Percentiles rank a stretch among this genome's conserved stretches.
phyloP scores from a whole-genome alignment of 495 filamentous ascomycete genomes.

The Rhypophila decipiens region DNA sequence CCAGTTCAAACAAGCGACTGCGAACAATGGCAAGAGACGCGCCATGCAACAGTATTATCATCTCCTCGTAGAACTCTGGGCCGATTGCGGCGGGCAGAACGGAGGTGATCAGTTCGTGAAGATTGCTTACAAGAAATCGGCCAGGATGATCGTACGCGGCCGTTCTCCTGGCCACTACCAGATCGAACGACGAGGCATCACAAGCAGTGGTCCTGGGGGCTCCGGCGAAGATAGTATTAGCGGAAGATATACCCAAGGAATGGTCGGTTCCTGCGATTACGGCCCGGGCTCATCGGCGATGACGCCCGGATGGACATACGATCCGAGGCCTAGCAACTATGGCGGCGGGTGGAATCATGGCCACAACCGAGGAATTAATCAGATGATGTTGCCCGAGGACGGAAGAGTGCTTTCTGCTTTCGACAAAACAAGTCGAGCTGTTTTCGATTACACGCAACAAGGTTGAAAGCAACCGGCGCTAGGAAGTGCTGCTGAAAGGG shows the following conservation, averaged over 20 bases:
- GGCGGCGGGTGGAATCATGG: conserved; percentile 32
- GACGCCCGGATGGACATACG: conserved; percentile 29
- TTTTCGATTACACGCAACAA: conserved; percentile 32
- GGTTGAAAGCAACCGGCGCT: conserved; percentile 22
- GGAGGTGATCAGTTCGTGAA: conserved; percentile 56
- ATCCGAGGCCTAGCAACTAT: conserved; percentile 31
- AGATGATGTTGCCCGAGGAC: conserved; percentile 39
- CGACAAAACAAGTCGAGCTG: conserved; percentile 40
- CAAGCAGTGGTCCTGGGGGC: conserved; percentile 64
- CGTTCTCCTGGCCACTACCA: conserved; percentile 92
- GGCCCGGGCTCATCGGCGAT: conserved; percentile 27
- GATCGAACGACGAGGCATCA: conserved; percentile 69
- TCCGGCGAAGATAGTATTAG: conserved; percentile 44
- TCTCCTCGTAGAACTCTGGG: conserved; percentile 82
- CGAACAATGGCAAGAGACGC: conserved; percentile 89
- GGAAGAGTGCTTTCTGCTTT: conserved; percentile 36
- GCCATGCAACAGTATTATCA: conserved; percentile 94
- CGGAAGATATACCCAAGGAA: conserved; percentile 32
- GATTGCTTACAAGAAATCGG: conserved; percentile 71
- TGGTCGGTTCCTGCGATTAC: conserved; percentile 32
- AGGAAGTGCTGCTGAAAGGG: too few species aligned
- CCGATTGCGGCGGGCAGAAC: conserved; percentile 53
- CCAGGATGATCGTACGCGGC: conserved; percentile 88
- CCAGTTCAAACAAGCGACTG: conserved; percentile 93
- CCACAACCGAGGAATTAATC: conserved; percentile 36